phyloP scores from a whole-genome alignment of 305 asterid genomes.

The Fraxinus sp. region DNA sequence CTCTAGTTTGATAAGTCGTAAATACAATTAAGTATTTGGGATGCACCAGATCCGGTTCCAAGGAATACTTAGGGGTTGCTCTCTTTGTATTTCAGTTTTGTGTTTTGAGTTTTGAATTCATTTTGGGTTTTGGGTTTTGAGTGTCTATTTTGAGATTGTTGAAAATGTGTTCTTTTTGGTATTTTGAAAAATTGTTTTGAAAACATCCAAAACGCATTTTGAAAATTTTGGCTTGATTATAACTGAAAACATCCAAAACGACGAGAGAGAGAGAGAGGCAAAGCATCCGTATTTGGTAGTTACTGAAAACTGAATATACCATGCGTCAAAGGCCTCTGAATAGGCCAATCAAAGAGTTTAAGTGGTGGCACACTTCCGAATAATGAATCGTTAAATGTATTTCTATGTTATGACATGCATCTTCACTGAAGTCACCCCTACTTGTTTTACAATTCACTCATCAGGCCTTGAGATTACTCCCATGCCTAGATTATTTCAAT shows the following conservation, averaged over 20 bases:
- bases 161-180: too few relatives aligned
- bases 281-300: background rate
- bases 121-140: too few relatives aligned
- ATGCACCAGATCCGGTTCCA: background rate
- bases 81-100: too few relatives aligned
- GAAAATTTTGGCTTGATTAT: too few relatives aligned
- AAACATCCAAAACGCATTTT: too few relatives aligned
- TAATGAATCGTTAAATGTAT: background rate
- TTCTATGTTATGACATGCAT: background rate
- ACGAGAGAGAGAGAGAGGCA: background rate
- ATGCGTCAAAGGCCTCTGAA: conserved; percentile 17
- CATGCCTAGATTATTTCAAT: background rate
- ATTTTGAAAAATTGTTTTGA: too few relatives aligned
- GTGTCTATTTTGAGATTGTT: too few relatives aligned
- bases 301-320: background rate
- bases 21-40: background rate
- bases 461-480: background rate
- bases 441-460: background rate
- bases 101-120: too few relatives aligned
- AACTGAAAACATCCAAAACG: too few relatives aligned
- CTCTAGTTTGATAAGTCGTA: background rate
- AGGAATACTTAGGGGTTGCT: background rate
- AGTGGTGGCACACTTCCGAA: background rate
- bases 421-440: background rate
- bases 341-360: conserved; percentile 14